Evolutionary conservation across 306 rosid genomes (phyloP).

Genomic region (Calophaca sinica): DNA sequence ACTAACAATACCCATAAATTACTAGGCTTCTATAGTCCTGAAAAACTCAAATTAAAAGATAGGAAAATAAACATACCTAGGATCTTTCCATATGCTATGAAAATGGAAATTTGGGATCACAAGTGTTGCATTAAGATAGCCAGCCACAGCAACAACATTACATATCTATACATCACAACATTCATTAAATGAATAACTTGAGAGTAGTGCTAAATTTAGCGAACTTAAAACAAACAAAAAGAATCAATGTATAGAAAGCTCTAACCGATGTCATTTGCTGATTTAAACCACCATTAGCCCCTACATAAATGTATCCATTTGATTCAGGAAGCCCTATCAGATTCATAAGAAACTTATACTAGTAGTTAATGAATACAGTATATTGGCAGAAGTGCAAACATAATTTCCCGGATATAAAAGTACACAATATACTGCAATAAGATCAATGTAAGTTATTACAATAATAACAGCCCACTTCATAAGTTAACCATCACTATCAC

Average conservation of each 20-base stretch:
- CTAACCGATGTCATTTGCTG: constrained; percentile 60
- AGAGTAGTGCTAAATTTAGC: constrained; percentile 30
- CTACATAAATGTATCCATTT: constrained; percentile 81
- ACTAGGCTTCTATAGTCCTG: constrained; percentile 1
- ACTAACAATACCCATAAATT: neutral
- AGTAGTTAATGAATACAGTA: constrained; percentile 10
- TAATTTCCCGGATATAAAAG: neutral
- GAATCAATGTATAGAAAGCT: neutral
- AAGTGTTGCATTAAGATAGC: constrained; percentile 87
- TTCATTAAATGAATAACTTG: constrained; percentile 39
- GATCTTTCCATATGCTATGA: constrained; percentile 96
- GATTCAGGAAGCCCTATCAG: constrained; percentile 71
- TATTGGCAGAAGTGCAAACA: no score
- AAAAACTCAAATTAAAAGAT: constrained; percentile 9
- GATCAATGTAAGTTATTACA: no score
- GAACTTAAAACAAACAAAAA: constrained; percentile 25
- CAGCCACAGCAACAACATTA: constrained; percentile 93
- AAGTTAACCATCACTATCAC: constrained; percentile 19
- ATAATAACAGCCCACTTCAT: neutral
- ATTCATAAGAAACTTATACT: constrained; percentile 31
- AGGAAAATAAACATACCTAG: constrained; percentile 60
- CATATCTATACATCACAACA: constrained; percentile 67
- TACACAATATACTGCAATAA: neutral
- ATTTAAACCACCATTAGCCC: constrained; percentile 89
- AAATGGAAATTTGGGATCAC: constrained; percentile 82